phyloP scores from a whole-genome alignment of 805 yeast species.

The Torulaspora franciscae region DNA sequence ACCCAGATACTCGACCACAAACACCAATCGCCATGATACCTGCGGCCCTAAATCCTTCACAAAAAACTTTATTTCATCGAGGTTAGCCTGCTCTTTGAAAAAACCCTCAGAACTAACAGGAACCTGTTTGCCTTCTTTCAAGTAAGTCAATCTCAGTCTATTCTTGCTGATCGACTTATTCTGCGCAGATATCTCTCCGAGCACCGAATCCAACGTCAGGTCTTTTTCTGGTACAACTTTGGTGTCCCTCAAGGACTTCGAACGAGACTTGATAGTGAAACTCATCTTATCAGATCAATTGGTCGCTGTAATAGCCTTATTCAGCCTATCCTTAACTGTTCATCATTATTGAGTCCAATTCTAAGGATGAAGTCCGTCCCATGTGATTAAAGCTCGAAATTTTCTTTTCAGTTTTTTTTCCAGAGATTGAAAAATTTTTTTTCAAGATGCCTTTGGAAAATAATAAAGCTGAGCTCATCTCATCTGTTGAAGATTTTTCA shows the following conservation, averaged over 20 bases:
- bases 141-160: slow-evolving; percentile 53
- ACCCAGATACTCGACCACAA: slow-evolving; percentile 80
- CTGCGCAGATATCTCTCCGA: slow-evolving; percentile 40
- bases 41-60: slow-evolving; percentile 93
- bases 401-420: neutral
- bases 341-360: neutral
- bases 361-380: neutral
- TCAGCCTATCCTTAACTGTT: neutral
- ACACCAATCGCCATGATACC: slow-evolving; percentile 89
- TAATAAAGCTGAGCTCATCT: slow-evolving; percentile 12
- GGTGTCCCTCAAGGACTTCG: slow-evolving; percentile 50
- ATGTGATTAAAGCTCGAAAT: neutral
- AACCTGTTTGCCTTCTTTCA: slow-evolving; percentile 33
- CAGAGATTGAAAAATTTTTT: slow-evolving; percentile 7
- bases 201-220: slow-evolving; percentile 43
- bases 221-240: slow-evolving; percentile 35
- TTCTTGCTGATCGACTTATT: slow-evolving; percentile 42
- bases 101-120: slow-evolving; percentile 27
- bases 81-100: slow-evolving; percentile 34
- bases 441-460: neutral
- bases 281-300: slow-evolving; percentile 1
- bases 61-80: slow-evolving; percentile 42
- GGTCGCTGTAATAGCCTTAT: neutral
- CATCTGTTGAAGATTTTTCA: slow-evolving; percentile 11
- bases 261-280: slow-evolving; percentile 49